phyloP scores from a whole-genome alignment of 148 eudicot species.

The Oxyria digyna region DNA sequence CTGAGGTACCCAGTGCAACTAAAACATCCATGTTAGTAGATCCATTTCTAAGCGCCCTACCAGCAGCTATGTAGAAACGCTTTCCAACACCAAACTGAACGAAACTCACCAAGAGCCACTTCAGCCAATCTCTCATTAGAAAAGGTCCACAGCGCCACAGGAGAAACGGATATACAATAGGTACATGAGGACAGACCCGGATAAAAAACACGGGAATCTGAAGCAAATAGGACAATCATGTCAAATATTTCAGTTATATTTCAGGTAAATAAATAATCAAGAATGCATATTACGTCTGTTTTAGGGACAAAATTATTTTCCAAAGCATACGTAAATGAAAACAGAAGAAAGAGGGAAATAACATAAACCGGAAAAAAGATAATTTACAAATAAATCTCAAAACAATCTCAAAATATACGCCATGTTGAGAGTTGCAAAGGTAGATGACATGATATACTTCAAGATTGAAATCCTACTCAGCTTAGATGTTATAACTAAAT shows the following conservation, averaged over 20 bases:
- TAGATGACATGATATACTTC: not conserved
- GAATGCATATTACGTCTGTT: not conserved
- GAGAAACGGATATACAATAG: conserved; percentile 72
- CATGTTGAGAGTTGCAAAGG: not conserved
- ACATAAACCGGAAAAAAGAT: not conserved
- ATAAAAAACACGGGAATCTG: conserved; percentile 82
- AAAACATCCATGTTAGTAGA: conserved; percentile 98
- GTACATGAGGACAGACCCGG: conserved; percentile 83
- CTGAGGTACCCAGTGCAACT: conserved; percentile 92
- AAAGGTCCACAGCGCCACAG: conserved; percentile 87
- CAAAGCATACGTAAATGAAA: not conserved
- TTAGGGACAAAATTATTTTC: not conserved
- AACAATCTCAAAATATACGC: not conserved
- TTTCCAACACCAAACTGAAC: conserved; percentile 92
- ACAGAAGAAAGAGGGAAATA: not conserved
- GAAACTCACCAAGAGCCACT: conserved; percentile 64
- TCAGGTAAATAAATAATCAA: not conserved
- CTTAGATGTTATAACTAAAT: not conserved
- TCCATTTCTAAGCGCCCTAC: conserved; percentile 81
- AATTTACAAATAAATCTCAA: not conserved
- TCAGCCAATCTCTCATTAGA: conserved; percentile 93
- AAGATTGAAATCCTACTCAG: not conserved
- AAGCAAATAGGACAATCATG: conserved; percentile 10
- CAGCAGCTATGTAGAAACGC: conserved; percentile 91
- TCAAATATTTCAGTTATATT: not conserved